Conservation (phyloP, 192 early-diverging fungal genomes). For the Diversispora epigaea region DNA sequence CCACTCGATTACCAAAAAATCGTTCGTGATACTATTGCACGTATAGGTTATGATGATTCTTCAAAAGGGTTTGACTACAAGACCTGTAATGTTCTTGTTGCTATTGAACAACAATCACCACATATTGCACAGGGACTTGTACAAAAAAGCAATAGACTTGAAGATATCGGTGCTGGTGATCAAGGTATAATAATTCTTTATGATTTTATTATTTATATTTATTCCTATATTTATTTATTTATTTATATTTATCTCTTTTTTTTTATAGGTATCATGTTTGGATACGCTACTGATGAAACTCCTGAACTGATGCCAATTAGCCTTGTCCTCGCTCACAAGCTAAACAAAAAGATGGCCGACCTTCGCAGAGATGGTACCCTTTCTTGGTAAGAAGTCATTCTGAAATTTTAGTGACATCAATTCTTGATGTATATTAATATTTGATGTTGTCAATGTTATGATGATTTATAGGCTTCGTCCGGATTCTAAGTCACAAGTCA, state of each 20-base stretch:
- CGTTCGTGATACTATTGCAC: slow-evolving; percentile 97
- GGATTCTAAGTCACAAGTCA: slow-evolving; percentile 99
- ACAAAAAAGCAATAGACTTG: slow-evolving; percentile 86
- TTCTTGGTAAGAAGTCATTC: slow-evolving; percentile 55
- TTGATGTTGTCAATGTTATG: neutral
- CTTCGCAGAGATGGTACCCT: slow-evolving; percentile 88
- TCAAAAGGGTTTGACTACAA: slow-evolving; percentile 99
- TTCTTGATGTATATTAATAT: neutral
- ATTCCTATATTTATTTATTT: neutral
- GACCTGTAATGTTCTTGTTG: slow-evolving; percentile 99
- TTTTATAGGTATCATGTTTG: slow-evolving; percentile 74
- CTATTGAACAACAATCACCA: slow-evolving; percentile 99
- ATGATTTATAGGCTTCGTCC: slow-evolving; percentile 65
- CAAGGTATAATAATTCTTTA: slow-evolving; percentile 64
- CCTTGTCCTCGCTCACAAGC: slow-evolving; percentile 92
- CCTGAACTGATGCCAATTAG: slow-evolving; percentile 99
- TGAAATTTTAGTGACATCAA: no score
- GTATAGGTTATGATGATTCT: slow-evolving; percentile 99
- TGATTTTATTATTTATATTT: neutral
- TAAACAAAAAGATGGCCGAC: slow-evolving; percentile 95
- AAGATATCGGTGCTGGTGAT: slow-evolving; percentile 99
- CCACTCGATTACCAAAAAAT: slow-evolving; percentile 99
- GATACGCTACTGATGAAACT: slow-evolving; percentile 98
- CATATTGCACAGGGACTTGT: slow-evolving; percentile 98
- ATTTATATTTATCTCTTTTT: neutral